Base-by-base conservation (phyloP, 352 stramenopile species). In the Globisporangium viniferum region DNA sequence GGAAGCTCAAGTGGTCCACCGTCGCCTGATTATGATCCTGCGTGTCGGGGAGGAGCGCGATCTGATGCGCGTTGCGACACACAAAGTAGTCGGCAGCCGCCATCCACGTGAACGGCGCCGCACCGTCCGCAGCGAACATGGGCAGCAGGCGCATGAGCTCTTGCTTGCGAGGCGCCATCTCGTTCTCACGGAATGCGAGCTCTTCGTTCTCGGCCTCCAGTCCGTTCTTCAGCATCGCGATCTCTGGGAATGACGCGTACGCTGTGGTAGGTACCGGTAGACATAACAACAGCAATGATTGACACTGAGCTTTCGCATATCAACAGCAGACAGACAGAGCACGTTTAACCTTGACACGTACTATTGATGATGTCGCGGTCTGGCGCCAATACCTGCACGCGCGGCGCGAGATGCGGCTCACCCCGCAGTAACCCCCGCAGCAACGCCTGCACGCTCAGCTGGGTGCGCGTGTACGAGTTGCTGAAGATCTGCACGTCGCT, bases 301-400 rank as follows among this genome's bases (percentile, higher is more conserved):
- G 24, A 0, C 24, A 24, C 24, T 24, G 24, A 24, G 24, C 24
- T 24, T 14, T 5, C 10, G 49, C 22, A 49, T 15, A 29, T n/a
- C 59, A 55, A 18, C n/a, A 20, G 5, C 2, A 53, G 18, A 5
- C 33, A 39, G 35, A 5, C 35, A 39, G 8, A 20, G 41, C 41
- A 48, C 20, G 41, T 48, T 33, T 3, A 29, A 33, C 5, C 9
- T 22, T 57, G 10, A 31, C 29, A 76, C 79, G 62, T 62, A 94
- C 87, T 90, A 74, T 94, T 92, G 68, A 94, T 92, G 44, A 93
- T 92, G 70, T 94, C 85, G 27, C 70, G 67, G 62, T 91, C 73
- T 1, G 77, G 73, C n/a, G 81, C 77, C 3, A 94, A 70, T 33
- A 94, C 81, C 39, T 84, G 68, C 9, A 94, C 71, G 5, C 48